Conservation (phyloP, 495 filamentous ascomycete genomes). For the Penicillium nucicola region DNA sequence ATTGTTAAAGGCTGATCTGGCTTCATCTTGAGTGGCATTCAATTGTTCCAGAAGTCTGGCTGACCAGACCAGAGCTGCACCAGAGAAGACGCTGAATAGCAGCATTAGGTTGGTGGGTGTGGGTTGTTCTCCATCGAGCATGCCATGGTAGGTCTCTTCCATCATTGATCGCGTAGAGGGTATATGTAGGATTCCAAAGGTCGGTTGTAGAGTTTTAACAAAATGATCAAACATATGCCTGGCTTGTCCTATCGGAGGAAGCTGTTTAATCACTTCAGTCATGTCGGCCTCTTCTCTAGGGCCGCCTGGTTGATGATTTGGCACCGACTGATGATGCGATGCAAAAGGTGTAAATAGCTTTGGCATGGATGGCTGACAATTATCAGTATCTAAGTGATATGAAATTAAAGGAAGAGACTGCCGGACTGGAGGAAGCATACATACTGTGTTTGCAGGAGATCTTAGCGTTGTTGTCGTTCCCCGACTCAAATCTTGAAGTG, state of each 20-base stretch:
- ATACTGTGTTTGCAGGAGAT: neutral
- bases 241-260: constrained; percentile 24
- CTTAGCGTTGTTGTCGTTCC: neutral
- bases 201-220: constrained; percentile 17
- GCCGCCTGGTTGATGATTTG: neutral
- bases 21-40: constrained; percentile 16
- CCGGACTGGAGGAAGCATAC: neutral
- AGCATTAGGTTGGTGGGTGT: constrained; percentile 11
- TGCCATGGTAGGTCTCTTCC: constrained; percentile 19
- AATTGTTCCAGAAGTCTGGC: constrained; percentile 15
- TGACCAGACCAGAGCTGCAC: constrained; percentile 21
- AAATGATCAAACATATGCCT: constrained; percentile 24
- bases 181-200: constrained; percentile 25
- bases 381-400: neutral
- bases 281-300: neutral
- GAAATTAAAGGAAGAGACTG: neutral
- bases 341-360: neutral
- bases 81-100: constrained; percentile 25
- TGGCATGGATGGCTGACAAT: neutral
- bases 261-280: constrained; percentile 5
- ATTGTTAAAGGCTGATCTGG: constrained; percentile 16
- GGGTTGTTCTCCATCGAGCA: constrained; percentile 18
- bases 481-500: neutral
- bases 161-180: constrained; percentile 18
- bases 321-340: neutral